Percentiles rank a stretch among this genome's conserved stretches.
Conservation (phyloP, 225 moss, liverwort and hornwort species). For the Physcomitrium patens region DNA sequence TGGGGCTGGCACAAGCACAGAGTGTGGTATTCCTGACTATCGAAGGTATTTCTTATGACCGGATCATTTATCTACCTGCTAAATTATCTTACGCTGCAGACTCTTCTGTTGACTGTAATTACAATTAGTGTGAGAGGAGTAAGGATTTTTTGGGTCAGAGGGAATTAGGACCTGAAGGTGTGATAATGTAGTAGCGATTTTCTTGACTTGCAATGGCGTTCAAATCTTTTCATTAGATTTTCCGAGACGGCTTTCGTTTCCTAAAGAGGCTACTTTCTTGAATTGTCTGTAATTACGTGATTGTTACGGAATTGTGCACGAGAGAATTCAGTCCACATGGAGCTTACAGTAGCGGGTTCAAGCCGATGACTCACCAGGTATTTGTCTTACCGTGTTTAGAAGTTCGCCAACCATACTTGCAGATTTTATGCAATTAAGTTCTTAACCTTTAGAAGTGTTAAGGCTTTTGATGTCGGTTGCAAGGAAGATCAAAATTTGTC, state of each 20-base stretch:
- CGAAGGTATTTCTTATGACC: conserved; percentile 60
- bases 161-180: neutral
- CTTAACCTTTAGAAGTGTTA: neutral
- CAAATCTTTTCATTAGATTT: neutral
- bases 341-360: conserved; percentile 94
- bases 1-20: conserved; percentile 93
- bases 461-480: conserved; percentile 21
- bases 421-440: neutral
- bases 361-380: conserved; percentile 97
- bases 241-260: neutral
- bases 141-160: neutral
- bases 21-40: conserved; percentile 96
- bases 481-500: neutral
- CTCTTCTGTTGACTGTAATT: neutral
- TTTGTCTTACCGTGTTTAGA: conserved; percentile 6
- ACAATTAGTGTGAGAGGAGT: neutral
- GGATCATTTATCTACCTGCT: conserved; percentile 17
- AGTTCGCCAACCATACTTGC: conserved; percentile 9
- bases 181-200: neutral
- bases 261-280: neutral
- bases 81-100: conserved; percentile 2
- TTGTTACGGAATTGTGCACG: conserved; percentile 21
- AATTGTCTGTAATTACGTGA: conserved; percentile 1
- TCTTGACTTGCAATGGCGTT: conserved; percentile 1
- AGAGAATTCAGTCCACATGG: conserved; percentile 73